A percentile compares a stretch with the other conserved stretches of the same genome.
Conservation (phyloP, 306 rosid species). For the Pyrus betulifolia region DNA sequence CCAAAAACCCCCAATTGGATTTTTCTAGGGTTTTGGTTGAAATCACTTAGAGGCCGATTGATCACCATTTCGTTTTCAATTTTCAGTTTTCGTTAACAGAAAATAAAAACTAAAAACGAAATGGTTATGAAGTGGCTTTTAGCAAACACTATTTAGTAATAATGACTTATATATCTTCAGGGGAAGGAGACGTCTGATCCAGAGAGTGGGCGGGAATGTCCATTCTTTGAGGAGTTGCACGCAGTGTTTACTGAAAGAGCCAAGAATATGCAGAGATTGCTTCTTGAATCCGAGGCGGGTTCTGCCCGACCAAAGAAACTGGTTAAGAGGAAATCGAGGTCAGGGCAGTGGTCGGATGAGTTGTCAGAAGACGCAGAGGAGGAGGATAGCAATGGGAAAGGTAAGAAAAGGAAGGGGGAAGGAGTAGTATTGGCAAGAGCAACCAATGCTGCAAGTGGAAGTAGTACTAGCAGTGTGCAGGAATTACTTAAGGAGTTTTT, state of each 20-base stretch:
- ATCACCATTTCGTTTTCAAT: too few relatives aligned
- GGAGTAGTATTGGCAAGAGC: conserved; percentile 21
- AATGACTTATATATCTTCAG: conserved; percentile 24
- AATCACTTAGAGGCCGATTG: neutral
- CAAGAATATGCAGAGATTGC: conserved; percentile 56
- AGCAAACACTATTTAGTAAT: neutral
- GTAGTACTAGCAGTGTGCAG: conserved; percentile 18
- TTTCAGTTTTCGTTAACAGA: too few relatives aligned
- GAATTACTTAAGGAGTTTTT: conserved; percentile 66
- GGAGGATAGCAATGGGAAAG: conserved; percentile 44
- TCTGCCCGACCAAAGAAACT: conserved; percentile 44
- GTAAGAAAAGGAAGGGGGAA: conserved; percentile 50
- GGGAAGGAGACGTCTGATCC: conserved; percentile 86
- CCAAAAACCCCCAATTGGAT: neutral
- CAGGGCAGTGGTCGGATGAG: conserved; percentile 56
- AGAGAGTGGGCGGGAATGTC: conserved; percentile 62
- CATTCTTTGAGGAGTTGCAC: conserved; percentile 78
- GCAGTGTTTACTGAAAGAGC: conserved; percentile 69
- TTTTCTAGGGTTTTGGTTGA: neutral
- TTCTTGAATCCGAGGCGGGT: conserved; percentile 61
- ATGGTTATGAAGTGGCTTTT: too few relatives aligned
- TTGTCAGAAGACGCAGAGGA: conserved; percentile 43
- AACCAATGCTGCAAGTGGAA: conserved; percentile 14
- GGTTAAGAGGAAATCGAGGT: conserved; percentile 42
- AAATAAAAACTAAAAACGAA: too few relatives aligned